These are phyloP conservation scores for Cornus kousa DNA, from an alignment of 148 eudicot genomes.

Conservation along the genomic window DNA sequence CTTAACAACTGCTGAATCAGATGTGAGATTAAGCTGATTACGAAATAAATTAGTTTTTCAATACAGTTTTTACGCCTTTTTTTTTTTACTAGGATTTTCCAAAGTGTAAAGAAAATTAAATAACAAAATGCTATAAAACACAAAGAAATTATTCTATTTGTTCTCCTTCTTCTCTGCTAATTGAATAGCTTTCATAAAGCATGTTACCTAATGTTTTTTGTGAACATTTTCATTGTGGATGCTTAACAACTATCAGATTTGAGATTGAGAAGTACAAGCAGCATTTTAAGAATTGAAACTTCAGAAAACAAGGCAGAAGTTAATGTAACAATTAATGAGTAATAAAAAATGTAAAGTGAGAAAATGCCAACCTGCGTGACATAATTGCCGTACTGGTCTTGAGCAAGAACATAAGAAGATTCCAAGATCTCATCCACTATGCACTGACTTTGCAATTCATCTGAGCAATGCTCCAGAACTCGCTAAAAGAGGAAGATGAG, in stretches of 20 bases:
- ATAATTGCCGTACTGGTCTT: slow-evolving; percentile 95
- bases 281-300: not conserved
- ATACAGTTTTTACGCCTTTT: no score
- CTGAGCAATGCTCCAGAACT: slow-evolving; percentile 78
- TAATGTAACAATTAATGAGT: not conserved
- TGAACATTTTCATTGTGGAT: not conserved
- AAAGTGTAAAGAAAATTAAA: no score
- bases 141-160: no score
- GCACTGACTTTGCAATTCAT: slow-evolving; percentile 60
- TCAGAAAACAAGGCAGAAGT: not conserved
- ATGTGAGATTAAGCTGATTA: no score
- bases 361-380: slow-evolving; percentile 72
- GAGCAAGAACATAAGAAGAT: slow-evolving; percentile 74
- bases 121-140: no score
- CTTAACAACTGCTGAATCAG: no score
- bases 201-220: no score
- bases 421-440: slow-evolving; percentile 90
- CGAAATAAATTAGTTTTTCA: no score
- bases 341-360: not conserved
- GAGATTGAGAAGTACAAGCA: not conserved
- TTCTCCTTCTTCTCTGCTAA: no score
- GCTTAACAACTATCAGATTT: not conserved
- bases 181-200: no score
- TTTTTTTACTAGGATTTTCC: no score
- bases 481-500: slow-evolving; percentile 38